Evolutionary conservation across 2,329 filamentous ascomycete genomes (phyloP).

Genomic region (Tricladium varicosporioides): DNA sequence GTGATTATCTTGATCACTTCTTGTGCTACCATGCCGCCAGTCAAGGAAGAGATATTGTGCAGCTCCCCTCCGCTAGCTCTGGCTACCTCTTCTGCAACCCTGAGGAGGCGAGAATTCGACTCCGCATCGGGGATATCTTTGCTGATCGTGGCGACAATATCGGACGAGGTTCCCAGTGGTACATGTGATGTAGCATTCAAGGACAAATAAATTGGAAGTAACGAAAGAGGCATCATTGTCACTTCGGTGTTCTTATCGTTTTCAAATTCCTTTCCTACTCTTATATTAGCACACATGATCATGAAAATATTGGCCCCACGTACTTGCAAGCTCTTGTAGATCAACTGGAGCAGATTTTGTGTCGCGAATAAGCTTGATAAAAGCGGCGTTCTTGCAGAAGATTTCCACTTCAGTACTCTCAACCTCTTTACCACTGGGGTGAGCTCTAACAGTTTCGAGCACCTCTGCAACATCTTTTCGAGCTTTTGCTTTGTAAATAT

Average conservation of each 20-base stretch:
- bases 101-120: constrained; percentile 47
- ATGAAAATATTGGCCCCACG: constrained; percentile 6
- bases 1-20: constrained; percentile 90
- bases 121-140: constrained; percentile 47
- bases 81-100: constrained; percentile 64
- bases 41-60: constrained; percentile 86
- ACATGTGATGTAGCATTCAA: constrained; percentile 53
- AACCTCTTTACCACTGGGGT: constrained; percentile 51
- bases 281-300: constrained; percentile 26
- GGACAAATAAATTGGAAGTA: constrained; percentile 68
- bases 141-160: constrained; percentile 50
- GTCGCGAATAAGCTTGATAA: constrained; percentile 78
- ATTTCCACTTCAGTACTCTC: constrained; percentile 75
- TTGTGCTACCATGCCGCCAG: constrained; percentile 92
- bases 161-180: constrained; percentile 44
- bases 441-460: constrained; percentile 57
- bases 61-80: constrained; percentile 81
- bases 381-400: constrained; percentile 94
- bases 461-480: constrained; percentile 76
- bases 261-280: constrained; percentile 50
- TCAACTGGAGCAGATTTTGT: constrained; percentile 15
- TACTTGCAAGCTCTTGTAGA: constrained; percentile 28
- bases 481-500: constrained; percentile 88
- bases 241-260: constrained; percentile 51
- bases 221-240: constrained; percentile 44